Base-by-base conservation (phyloP, 352 stramenopile species). In the Phytopythium litorale region DNA sequence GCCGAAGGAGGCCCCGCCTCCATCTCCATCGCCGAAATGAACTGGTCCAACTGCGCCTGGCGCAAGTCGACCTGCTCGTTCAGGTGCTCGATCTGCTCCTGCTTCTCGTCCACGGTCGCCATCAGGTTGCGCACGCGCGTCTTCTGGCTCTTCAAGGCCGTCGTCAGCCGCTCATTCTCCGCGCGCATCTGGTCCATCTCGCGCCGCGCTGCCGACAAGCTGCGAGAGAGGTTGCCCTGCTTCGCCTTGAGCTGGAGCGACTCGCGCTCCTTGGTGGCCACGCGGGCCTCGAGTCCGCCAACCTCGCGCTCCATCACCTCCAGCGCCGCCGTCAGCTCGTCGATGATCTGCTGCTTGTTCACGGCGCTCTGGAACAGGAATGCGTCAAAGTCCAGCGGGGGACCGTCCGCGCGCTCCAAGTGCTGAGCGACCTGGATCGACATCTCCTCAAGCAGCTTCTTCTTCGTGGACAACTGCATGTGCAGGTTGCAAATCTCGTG, bases 401-500 rank as follows among this genome's bases (percentile, higher is more conserved):
- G 66, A 12, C 67, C 66, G 5, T 77, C 72, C 6, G 65, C 42
- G 0, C 58, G 60, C 50, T 82, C 72, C 48, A 90, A 63, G 42
- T 89, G 77, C 60, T 88, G 65, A 32, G 71, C 67, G 45, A 90
- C 81, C 56, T 79, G 79, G 48, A 79, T 78, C 23, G 78, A 79
- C 46, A 93, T 84, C 58, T 93, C 81, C 18, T 89, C 80, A 18
- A 91, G 70, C 6, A 93, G 73, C 60, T 87, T 89, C 69, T 89
- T 87, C 66, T 93, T 90, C 21, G 80, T 90, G 35, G 81, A 90
- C 60, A 93, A 56, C 61, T 91, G 76, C 71, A 90, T 81, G 46
- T 93, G 88, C 12, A 93, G 63, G 50, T 80, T 73, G 66, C 84
- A 93, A 40, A 93, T 91, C 66, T 93, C 81, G n/a, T 80, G 78